A percentile compares a stretch with the other conserved stretches of the same genome.
These are phyloP conservation scores for Paxillus ammoniavirescens DNA, from an alignment of 768 basidiomycete species.

Conservation along the genomic window DNA sequence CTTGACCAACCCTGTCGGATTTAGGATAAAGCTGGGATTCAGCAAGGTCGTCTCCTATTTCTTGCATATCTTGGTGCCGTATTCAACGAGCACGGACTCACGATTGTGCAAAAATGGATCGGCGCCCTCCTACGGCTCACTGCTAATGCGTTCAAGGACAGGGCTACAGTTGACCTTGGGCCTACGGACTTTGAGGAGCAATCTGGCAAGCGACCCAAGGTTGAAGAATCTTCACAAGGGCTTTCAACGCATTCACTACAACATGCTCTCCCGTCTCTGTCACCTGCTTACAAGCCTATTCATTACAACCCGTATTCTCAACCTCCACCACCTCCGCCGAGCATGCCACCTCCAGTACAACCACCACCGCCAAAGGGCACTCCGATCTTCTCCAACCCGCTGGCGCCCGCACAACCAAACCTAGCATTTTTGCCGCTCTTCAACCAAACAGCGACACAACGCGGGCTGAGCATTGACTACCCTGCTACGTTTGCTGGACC, in stretches of 20 bases:
- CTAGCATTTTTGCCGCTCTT: constrained; percentile 69
- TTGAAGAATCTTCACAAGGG: constrained; percentile 32
- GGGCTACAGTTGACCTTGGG: constrained; percentile 12
- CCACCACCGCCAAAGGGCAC: constrained; percentile 35
- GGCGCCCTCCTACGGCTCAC: constrained; percentile 35
- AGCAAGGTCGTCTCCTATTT: constrained; percentile 61
- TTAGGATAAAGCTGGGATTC: constrained; percentile 13
- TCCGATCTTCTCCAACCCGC: constrained; percentile 46
- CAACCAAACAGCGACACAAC: constrained; percentile 70
- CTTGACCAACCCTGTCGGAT: constrained; percentile 10
- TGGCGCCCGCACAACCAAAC: constrained; percentile 62
- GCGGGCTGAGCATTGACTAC: constrained; percentile 62
- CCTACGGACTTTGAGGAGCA: constrained; percentile 29
- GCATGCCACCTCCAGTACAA: constrained; percentile 32
- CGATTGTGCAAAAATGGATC: constrained; percentile 57
- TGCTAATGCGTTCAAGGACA: constrained; percentile 15
- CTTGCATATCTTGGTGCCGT: constrained; percentile 68
- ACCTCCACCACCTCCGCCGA: constrained; percentile 24
- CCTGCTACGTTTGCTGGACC: constrained; percentile 60
- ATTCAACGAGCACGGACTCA: constrained; percentile 52
- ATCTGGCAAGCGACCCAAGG: constrained; percentile 28
- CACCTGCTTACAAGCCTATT: constrained; percentile 19
- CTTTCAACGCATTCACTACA: constrained; percentile 27
- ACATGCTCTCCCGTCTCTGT: constrained; percentile 12
- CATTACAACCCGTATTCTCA: constrained; percentile 32